Conservation (phyloP, 2,329 filamentous ascomycete genomes). For the Colletotrichum shisoi region DNA sequence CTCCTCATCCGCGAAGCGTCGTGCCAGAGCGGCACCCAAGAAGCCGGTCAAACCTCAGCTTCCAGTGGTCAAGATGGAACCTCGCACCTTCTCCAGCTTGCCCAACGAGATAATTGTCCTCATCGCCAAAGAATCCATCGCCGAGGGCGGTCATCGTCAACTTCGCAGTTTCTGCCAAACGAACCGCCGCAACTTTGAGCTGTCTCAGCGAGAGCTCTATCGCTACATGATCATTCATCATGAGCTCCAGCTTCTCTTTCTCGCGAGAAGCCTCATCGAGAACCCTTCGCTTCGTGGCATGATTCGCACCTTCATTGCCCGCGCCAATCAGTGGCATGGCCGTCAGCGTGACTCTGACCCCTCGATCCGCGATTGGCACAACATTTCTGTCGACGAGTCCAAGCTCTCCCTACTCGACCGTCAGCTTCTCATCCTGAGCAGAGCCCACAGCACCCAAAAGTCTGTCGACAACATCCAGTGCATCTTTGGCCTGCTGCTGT, state of each 20-base stretch:
- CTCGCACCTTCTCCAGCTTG: background rate
- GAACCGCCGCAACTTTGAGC: background rate
- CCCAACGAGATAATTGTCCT: slow-evolving; percentile 23
- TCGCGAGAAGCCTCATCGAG: slow-evolving; percentile 28
- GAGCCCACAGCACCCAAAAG: background rate
- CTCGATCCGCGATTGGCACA: background rate
- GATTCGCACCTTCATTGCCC: background rate
- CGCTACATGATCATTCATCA: background rate
- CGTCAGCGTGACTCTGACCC: background rate
- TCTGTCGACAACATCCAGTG: slow-evolving; percentile 10
- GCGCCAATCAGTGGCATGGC: background rate
- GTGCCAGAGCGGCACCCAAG: background rate
- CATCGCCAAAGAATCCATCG: background rate
- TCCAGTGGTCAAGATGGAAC: background rate
- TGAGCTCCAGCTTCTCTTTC: background rate
- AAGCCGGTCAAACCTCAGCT: background rate
- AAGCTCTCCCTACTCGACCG: slow-evolving; percentile 11
- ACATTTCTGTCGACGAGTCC: background rate
- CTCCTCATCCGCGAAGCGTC: background rate
- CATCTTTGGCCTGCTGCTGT: slow-evolving; percentile 16
- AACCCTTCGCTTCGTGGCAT: slow-evolving; percentile 1
- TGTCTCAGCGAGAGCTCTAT: slow-evolving; percentile 21
- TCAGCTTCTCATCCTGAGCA: slow-evolving; percentile 15
- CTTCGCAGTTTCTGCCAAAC: slow-evolving; percentile 8
- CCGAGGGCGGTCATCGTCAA: background rate